Evolutionary conservation across 2,329 filamentous ascomycete species (phyloP).

Genomic region (Pseudogymnoascus sp.): DNA sequence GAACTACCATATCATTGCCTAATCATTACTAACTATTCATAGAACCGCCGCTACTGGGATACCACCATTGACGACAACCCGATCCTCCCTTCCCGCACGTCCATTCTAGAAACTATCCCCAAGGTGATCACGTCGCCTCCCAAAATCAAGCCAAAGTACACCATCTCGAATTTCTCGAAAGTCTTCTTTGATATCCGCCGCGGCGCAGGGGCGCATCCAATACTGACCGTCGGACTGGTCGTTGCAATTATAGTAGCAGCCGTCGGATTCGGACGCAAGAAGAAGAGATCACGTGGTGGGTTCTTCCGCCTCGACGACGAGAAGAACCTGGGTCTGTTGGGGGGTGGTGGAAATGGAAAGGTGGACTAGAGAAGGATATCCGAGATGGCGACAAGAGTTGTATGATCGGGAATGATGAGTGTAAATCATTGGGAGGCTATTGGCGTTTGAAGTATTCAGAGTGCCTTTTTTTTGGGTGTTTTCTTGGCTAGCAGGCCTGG

Average conservation of each 20-base stretch:
- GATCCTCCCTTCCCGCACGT: slow-evolving; percentile 70
- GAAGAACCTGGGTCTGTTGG: slow-evolving; percentile 56
- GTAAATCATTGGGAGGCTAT: slow-evolving; percentile 7
- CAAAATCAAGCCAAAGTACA: slow-evolving; percentile 68
- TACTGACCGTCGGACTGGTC: slow-evolving; percentile 48
- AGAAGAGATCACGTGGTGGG: slow-evolving; percentile 45
- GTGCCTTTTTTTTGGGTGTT: neutral
- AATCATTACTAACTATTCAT: slow-evolving; percentile 29
- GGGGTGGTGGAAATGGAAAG: slow-evolving; percentile 44
- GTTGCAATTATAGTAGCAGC: slow-evolving; percentile 47
- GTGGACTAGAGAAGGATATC: slow-evolving; percentile 33
- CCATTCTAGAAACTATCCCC: slow-evolving; percentile 34
- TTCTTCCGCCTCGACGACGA: slow-evolving; percentile 57
- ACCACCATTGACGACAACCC: slow-evolving; percentile 78
- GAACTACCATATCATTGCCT: slow-evolving; percentile 29
- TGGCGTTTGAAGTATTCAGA: slow-evolving; percentile 1
- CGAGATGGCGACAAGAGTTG: slow-evolving; percentile 4
- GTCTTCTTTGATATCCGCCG: slow-evolving; percentile 59
- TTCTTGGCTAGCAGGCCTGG: slow-evolving; percentile 6
- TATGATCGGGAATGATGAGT: slow-evolving; percentile 7
- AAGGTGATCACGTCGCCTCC: slow-evolving; percentile 43
- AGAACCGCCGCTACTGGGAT: slow-evolving; percentile 96
- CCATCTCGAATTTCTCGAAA: slow-evolving; percentile 63
- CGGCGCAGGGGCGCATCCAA: slow-evolving; percentile 51
- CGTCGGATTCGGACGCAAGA: slow-evolving; percentile 46